Conservation (phyloP, 768 basidiomycete species). For the Astraeus odoratus region DNA sequence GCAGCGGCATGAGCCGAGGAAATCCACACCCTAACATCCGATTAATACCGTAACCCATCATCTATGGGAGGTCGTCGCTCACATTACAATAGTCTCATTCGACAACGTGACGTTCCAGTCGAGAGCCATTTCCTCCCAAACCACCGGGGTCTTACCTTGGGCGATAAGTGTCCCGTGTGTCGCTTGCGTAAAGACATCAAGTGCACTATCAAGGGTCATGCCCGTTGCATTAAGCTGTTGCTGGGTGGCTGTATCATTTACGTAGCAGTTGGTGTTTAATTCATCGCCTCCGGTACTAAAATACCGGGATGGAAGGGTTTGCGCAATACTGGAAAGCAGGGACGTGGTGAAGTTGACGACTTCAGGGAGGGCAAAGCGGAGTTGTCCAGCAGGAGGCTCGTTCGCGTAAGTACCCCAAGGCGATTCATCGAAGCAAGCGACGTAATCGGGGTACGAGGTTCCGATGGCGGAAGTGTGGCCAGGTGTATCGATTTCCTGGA, state of each 20-base stretch:
- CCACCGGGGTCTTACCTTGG: slow-evolving; percentile 67
- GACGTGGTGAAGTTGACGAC: slow-evolving; percentile 53
- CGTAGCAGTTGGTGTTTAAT: slow-evolving; percentile 62
- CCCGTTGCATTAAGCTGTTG: slow-evolving; percentile 42
- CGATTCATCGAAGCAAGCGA: slow-evolving; percentile 54
- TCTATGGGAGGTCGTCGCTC: background rate
- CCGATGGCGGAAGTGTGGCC: slow-evolving; percentile 72
- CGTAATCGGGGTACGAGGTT: slow-evolving; percentile 59
- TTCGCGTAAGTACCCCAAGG: slow-evolving; percentile 59
- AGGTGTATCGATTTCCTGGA: slow-evolving; percentile 77
- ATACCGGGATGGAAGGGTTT: slow-evolving; percentile 47
- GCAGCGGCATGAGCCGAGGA: slow-evolving; percentile 32
- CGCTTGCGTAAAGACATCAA: slow-evolving; percentile 52
- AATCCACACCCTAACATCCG: slow-evolving; percentile 39
- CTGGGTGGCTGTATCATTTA: slow-evolving; percentile 53
- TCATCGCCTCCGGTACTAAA: slow-evolving; percentile 84
- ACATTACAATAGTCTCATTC: slow-evolving; percentile 39
- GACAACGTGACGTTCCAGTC: slow-evolving; percentile 31
- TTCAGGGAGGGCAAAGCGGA: slow-evolving; percentile 58
- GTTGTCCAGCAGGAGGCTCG: slow-evolving; percentile 80
- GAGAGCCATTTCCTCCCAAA: slow-evolving; percentile 70
- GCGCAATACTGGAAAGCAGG: slow-evolving; percentile 48
- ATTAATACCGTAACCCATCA: background rate
- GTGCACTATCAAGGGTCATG: slow-evolving; percentile 54
- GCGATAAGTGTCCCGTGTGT: slow-evolving; percentile 51